phyloP scores from a whole-genome alignment of 768 basidiomycete genomes.

The Auricularia heimuer region DNA sequence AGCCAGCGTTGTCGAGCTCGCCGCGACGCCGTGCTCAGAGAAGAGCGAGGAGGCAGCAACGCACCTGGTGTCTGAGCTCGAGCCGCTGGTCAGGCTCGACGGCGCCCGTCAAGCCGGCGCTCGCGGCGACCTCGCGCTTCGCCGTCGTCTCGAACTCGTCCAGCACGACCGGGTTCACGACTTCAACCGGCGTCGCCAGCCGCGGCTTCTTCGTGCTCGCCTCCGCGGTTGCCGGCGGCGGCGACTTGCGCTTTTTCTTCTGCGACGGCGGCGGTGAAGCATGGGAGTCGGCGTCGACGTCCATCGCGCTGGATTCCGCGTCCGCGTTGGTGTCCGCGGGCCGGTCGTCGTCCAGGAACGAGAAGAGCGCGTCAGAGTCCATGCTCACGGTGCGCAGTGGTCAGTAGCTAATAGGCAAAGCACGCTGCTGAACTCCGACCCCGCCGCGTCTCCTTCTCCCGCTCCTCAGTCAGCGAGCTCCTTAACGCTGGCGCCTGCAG shows the following conservation, averaged over 20 bases:
- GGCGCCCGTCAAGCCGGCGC: conserved; percentile 74
- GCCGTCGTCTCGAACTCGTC: conserved; percentile 95
- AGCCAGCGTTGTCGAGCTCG: no score
- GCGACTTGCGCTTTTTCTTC: conserved; percentile 37
- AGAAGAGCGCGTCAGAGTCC: conserved; percentile 46
- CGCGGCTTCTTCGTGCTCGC: conserved; percentile 44
- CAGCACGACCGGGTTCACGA: conserved; percentile 58
- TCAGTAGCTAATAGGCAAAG: background rate
- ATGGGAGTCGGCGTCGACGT: conserved; percentile 20
- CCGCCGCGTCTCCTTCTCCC: no score
- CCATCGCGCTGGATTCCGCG: conserved; percentile 19
- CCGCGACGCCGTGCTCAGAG: background rate
- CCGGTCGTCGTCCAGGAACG: conserved; percentile 46
- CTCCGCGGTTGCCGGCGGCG: conserved; percentile 6
- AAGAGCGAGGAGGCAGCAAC: conserved; percentile 12
- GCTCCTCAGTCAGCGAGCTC: no score
- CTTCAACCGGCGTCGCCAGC: conserved; percentile 36
- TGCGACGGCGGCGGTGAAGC: conserved; percentile 16
- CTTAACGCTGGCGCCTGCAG: no score
- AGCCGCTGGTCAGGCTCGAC: conserved; percentile 58
- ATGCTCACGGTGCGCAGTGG: conserved; percentile 11
- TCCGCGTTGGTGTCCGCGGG: conserved; percentile 25
- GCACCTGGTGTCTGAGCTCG: conserved; percentile 73
- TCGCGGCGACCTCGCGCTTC: conserved; percentile 82
- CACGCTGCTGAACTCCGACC: background rate